Evolutionary conservation across 805 yeast species (phyloP), one percentile per base, ranked within the genome.

Genomic region (Barnettozyma pratensis): DNA sequence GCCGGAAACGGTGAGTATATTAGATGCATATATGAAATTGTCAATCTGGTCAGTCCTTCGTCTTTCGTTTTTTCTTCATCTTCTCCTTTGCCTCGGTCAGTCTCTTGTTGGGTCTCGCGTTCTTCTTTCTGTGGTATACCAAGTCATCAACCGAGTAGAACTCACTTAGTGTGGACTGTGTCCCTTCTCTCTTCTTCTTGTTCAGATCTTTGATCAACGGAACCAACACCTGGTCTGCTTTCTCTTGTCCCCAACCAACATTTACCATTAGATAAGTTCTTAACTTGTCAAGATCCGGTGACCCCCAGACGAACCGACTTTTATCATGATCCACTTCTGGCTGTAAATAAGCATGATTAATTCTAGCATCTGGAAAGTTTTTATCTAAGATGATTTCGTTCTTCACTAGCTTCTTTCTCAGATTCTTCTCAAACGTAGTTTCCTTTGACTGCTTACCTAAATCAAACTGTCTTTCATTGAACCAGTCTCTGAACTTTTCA

Each of bases 251-350:
- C 97, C 99, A 95, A 3, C 91, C 90, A 7, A 90, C 81, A 41
- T 80, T 80, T 41, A 68, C 71, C 76, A 77, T 77, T 64, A 94
- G 70, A 56, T 78, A 91, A 1, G 79, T 72, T 31, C 97, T 69
- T 44, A 94, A 69, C 54, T 80, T 81, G 57, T 90, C 97, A 50
- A 91, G 66, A 62, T 87, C 89, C 0, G 97, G 97, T 3, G 72
- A 68, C 0, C 97, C 98, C 99, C 99, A 94, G 42, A 77, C 77
- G 66, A 94, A 91, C 47, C 76, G 74, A 0, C 91, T 85, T 41
- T 70, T 69, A 62, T 91, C 97, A 37, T 74, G 74, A 62, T 94
- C 98, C 4, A 94, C 96, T 34, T 83, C 88, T 0, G 99, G 97
- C 9, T 72, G 61, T 25, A 74, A 52, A 63, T 94, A 94, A 0